Evolutionary conservation across 2,329 filamentous ascomycete genomes (phyloP).

Genomic region (Colletotrichum sp.): DNA sequence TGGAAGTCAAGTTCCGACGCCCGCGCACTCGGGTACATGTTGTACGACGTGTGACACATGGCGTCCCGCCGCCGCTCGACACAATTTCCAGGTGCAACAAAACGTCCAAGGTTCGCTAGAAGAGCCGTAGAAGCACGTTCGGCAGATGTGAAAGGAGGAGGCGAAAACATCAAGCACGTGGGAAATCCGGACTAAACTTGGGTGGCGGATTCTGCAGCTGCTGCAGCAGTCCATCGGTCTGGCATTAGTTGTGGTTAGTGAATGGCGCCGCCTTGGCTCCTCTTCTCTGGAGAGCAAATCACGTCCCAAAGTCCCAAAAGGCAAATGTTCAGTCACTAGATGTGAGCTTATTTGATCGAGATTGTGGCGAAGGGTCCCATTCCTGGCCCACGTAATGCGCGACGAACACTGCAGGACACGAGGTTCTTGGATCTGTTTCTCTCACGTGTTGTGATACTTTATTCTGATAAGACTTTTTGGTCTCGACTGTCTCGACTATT

Average conservation of each 20-base stretch:
- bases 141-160: neutral
- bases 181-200: neutral
- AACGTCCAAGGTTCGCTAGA: neutral
- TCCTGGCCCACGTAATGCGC: neutral
- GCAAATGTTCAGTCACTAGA: neutral
- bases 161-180: neutral
- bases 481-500: neutral
- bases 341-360: neutral
- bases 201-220: neutral
- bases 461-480: neutral
- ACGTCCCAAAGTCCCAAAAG: neutral
- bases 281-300: neutral
- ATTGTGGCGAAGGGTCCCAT: neutral
- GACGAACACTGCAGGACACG: neutral
- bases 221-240: neutral
- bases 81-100: neutral
- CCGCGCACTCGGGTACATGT: neutral
- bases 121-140: conserved; percentile 7
- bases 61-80: neutral
- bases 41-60: neutral
- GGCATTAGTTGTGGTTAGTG: neutral
- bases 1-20: neutral
- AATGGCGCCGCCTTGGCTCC: neutral
- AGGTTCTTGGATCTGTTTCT: neutral
- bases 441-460: neutral